Evolutionary conservation across 176 grass and related monocot genomes (phyloP).

Genomic region (Avena atlantica): DNA sequence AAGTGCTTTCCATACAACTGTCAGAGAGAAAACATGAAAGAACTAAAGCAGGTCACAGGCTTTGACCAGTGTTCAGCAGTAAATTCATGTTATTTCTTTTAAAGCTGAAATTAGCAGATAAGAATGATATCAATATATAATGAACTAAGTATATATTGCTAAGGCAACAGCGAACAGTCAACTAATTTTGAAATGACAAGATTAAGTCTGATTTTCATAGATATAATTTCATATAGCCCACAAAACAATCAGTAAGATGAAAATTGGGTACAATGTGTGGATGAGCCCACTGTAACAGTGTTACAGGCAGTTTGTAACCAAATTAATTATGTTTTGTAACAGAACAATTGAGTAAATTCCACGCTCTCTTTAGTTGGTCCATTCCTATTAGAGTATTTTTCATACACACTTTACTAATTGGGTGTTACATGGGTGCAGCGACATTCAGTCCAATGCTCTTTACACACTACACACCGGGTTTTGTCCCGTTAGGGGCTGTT

Average conservation of each 20-base stretch:
- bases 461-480: not conserved
- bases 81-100: not conserved
- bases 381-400: not conserved
- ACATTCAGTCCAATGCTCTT: not conserved
- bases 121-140: not conserved
- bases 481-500: not conserved
- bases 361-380: not conserved
- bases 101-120: not conserved
- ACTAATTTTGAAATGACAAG: not conserved
- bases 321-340: slow-evolving; percentile 1
- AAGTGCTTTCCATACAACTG: not conserved
- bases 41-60: not conserved
- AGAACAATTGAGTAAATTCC: not conserved
- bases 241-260: not conserved
- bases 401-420: not conserved
- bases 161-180: not conserved
- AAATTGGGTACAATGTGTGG: not conserved
- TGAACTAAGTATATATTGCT: not conserved
- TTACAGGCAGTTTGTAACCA: not conserved
- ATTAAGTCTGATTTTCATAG: not conserved
- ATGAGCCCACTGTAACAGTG: not conserved
- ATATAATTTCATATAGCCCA: not conserved
- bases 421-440: not conserved
- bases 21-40: not conserved
- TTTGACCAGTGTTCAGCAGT: not conserved